These are phyloP conservation scores for Hydnomerulius pinastri DNA, from an alignment of 768 basidiomycete genomes.

Conservation along the genomic window DNA sequence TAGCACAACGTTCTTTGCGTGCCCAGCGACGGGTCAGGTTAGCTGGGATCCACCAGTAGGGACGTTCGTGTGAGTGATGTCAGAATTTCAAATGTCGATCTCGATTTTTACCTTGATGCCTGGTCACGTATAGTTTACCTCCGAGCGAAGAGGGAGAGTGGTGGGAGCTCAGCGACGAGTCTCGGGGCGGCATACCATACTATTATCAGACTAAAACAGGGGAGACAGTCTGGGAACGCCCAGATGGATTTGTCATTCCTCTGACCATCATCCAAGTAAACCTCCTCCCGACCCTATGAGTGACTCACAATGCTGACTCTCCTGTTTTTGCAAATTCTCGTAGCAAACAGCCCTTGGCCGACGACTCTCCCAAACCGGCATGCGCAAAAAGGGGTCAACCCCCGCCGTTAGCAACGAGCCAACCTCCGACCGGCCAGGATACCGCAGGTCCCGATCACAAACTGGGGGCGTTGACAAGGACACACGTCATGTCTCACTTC, in stretches of 20 bases:
- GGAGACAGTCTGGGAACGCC: conserved; percentile 93
- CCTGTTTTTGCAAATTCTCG: conserved; percentile 1
- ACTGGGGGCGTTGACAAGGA: conserved; percentile 36
- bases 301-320: conserved; percentile 6
- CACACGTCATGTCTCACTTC: conserved; percentile 31
- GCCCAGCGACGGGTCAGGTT: conserved; percentile 88
- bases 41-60: conserved; percentile 93
- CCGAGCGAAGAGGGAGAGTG: conserved; percentile 86
- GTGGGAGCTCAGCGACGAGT: conserved; percentile 93
- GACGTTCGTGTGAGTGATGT: conserved; percentile 72
- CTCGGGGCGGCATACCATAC: conserved; percentile 81
- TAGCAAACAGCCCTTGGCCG: conserved; percentile 76
- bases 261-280: conserved; percentile 82
- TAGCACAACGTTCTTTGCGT: conserved; percentile 82
- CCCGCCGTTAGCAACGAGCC: conserved; percentile 11
- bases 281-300: conserved; percentile 3
- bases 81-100: conserved; percentile 19
- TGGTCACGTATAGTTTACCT: conserved; percentile 57
- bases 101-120: conserved; percentile 12
- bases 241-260: conserved; percentile 87
- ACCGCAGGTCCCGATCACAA: conserved; percentile 41
- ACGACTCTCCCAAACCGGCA: conserved; percentile 60
- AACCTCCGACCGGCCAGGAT: conserved; percentile 30
- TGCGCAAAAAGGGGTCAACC: conserved; percentile 25
- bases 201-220: conserved; percentile 94